Evolutionary conservation across 441 rosid genomes (phyloP).

Genomic region (Caryocar brasiliense): DNA sequence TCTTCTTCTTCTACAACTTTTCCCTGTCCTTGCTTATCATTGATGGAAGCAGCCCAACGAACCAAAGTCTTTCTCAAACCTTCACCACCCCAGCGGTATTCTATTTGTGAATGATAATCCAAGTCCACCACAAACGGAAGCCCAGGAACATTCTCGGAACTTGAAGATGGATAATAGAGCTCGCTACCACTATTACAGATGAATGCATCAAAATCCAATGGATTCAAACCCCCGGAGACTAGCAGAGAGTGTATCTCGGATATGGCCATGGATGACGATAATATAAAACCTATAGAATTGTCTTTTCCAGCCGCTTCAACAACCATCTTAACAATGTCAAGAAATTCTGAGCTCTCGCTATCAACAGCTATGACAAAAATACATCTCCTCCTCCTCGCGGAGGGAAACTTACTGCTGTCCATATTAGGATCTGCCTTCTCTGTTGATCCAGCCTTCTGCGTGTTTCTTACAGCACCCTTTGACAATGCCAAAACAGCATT

Average conservation of each 20-base stretch:
- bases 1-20: no score
- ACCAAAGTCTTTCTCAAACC: slow-evolving; percentile 60
- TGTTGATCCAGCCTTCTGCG: slow-evolving; percentile 25
- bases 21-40: slow-evolving; percentile 43
- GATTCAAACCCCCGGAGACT: slow-evolving; percentile 50
- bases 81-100: slow-evolving; percentile 86
- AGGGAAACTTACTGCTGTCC: slow-evolving; percentile 34
- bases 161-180: slow-evolving; percentile 62
- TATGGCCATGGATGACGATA: slow-evolving; percentile 71
- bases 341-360: no score
- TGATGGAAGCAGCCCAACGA: slow-evolving; percentile 58
- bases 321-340: slow-evolving; percentile 29
- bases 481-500: slow-evolving; percentile 48
- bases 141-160: slow-evolving; percentile 35
- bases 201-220: slow-evolving; percentile 69
- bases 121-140: slow-evolving; percentile 55
- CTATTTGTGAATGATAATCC: slow-evolving; percentile 75
- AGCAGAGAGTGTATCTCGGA: slow-evolving; percentile 60
- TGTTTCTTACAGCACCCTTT: slow-evolving; percentile 28
- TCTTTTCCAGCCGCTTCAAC: slow-evolving; percentile 29
- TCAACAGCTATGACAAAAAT: slow-evolving; percentile 76
- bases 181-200: slow-evolving; percentile 91
- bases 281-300: slow-evolving; percentile 56
- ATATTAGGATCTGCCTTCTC: slow-evolving; percentile 40
- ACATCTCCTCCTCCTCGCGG: slow-evolving; percentile 53